Conservation (phyloP, 345 rosid species). For the Geranium rotundifolium region DNA sequence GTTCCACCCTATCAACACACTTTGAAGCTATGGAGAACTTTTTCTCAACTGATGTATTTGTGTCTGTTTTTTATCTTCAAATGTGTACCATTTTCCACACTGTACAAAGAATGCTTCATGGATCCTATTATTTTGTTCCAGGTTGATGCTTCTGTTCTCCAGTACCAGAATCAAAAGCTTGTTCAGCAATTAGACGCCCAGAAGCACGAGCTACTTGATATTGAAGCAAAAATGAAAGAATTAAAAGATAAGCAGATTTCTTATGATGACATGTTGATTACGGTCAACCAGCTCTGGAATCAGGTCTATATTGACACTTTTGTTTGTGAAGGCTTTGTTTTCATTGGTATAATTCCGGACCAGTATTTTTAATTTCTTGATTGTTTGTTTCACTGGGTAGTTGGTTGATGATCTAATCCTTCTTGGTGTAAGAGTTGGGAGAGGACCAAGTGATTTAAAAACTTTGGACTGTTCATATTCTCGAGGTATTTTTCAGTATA, state of each 20-base stretch:
- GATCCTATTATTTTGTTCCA: slow-evolving; percentile 10
- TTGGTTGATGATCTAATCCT: slow-evolving; percentile 77
- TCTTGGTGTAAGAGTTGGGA: slow-evolving; percentile 68
- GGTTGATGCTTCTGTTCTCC: slow-evolving; percentile 77
- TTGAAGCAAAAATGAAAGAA: slow-evolving; percentile 46
- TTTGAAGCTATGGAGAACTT: background rate
- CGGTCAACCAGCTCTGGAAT: slow-evolving; percentile 62
- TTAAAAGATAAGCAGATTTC: slow-evolving; percentile 46
- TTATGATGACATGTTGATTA: slow-evolving; percentile 52
- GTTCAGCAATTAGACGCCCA: slow-evolving; percentile 69
- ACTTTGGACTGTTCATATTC: slow-evolving; percentile 31
- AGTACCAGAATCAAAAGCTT: slow-evolving; percentile 69
- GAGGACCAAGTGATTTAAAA: slow-evolving; percentile 28
- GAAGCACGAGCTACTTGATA: slow-evolving; percentile 57
- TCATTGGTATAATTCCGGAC: background rate
- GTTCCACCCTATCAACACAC: no score
- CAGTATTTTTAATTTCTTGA: background rate
- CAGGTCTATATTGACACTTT: slow-evolving; percentile 27
- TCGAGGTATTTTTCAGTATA: slow-evolving; percentile 31
- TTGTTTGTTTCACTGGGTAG: slow-evolving; percentile 23
- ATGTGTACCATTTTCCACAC: background rate
- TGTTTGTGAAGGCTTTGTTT: background rate
- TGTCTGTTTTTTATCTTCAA: background rate
- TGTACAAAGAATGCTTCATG: background rate
- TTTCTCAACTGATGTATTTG: background rate